phyloP scores from a whole-genome alignment of 768 basidiomycete genomes.

The Collybia nuda region DNA sequence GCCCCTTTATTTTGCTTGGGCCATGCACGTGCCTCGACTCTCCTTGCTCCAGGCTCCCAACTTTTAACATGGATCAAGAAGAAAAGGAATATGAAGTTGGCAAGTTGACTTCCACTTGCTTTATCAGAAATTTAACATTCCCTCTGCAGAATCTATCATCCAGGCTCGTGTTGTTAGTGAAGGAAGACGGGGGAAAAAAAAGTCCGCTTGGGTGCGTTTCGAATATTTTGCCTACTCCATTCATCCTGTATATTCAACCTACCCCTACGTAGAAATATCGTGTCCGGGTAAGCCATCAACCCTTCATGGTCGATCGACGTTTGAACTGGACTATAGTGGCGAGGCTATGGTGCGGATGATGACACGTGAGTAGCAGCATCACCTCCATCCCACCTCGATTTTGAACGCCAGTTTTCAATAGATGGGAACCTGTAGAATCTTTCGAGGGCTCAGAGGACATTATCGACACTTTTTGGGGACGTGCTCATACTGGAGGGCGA shows the following conservation, averaged over 20 bases:
- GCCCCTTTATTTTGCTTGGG: too few species aligned
- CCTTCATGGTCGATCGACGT: neutral
- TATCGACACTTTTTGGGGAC: slow-evolving; percentile 50
- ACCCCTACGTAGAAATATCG: slow-evolving; percentile 48
- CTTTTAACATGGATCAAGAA: slow-evolving; percentile 27
- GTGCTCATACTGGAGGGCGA: slow-evolving; percentile 45
- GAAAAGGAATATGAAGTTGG: slow-evolving; percentile 70
- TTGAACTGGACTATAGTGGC: slow-evolving; percentile 46
- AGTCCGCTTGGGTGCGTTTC: slow-evolving; percentile 49
- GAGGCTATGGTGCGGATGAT: slow-evolving; percentile 50
- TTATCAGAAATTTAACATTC: slow-evolving; percentile 1
- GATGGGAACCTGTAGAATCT: slow-evolving; percentile 69
- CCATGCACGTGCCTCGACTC: slow-evolving; percentile 7
- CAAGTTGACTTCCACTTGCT: slow-evolving; percentile 28
- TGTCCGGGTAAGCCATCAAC: slow-evolving; percentile 47
- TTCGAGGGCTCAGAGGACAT: slow-evolving; percentile 60
- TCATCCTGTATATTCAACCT: slow-evolving; percentile 9
- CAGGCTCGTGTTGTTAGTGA: slow-evolving; percentile 45
- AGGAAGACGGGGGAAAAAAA: slow-evolving; percentile 33
- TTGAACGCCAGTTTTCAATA: slow-evolving; percentile 19
- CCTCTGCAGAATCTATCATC: slow-evolving; percentile 46
- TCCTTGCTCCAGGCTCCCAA: neutral
- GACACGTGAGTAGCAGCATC: slow-evolving; percentile 50
- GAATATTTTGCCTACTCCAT: slow-evolving; percentile 1
- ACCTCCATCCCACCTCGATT: too few species aligned